A percentile compares a stretch with the other conserved stretches of the same genome.
phyloP scores from a whole-genome alignment of 176 grass and related monocot species.

The Zizania latifolia region DNA sequence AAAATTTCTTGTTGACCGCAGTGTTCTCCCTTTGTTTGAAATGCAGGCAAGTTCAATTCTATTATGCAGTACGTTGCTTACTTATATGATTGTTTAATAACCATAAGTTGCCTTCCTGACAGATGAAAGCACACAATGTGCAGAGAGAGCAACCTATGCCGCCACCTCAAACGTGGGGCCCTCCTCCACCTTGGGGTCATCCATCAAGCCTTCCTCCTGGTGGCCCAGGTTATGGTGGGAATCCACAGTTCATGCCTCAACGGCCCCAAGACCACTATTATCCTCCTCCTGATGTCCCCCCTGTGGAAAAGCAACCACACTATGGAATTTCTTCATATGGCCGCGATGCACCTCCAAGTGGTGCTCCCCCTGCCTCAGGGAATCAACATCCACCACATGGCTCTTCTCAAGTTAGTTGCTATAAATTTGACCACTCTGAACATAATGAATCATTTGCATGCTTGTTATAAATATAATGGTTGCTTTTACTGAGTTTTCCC shows the following conservation, averaged over 20 bases:
- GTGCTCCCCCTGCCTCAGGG: constrained; percentile 29
- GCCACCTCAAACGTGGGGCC: constrained; percentile 56
- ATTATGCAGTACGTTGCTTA: not conserved
- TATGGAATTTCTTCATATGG: constrained; percentile 79
- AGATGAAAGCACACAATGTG: constrained; percentile 63
- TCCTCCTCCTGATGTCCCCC: constrained; percentile 57
- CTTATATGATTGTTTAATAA: not conserved
- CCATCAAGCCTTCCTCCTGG: constrained; percentile 55
- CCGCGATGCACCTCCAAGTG: constrained; percentile 45
- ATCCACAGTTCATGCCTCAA: constrained; percentile 77
- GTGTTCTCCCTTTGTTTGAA: constrained; percentile 89
- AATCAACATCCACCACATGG: constrained; percentile 54
- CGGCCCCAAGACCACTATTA: constrained; percentile 66
- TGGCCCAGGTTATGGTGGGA: constrained; percentile 62
- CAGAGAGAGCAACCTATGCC: constrained; percentile 81
- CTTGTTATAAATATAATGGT: not conserved
- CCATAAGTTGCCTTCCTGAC: not conserved
- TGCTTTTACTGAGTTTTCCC: not conserved
- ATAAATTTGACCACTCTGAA: not conserved
- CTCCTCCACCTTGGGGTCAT: constrained; percentile 72
- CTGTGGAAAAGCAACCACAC: constrained; percentile 72
- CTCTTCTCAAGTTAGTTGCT: constrained; percentile 63
- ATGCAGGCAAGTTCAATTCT: constrained; percentile 46
- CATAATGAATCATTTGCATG: constrained; percentile 7
- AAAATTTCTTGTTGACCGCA: constrained; percentile 98